Evolutionary conservation across 192 early-diverging fungal genomes (phyloP), one percentile per base, ranked within the genome.

Genomic region (Gorgonomyces haynaldii): DNA sequence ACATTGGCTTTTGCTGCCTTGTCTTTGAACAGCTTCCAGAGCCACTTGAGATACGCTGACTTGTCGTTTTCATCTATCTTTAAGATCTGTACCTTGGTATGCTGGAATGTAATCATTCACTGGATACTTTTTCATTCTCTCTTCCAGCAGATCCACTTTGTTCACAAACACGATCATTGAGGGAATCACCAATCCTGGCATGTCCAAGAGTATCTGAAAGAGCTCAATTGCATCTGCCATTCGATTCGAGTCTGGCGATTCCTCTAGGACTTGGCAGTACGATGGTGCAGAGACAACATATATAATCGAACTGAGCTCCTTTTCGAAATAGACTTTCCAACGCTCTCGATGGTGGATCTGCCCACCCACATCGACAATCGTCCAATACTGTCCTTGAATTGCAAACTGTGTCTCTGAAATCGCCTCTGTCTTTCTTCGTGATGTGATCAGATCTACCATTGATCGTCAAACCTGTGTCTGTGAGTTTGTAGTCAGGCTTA

Each of bases 161-260:
- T 74, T 74, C 46, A 74, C 35, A 30, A 74, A 74, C 10, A 74
- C 26, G 1, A 73, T 66, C 16, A 74, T 56, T 21, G 23, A 21
- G 42, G 58, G 38, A 17, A 45, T 61, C 16, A n/a, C n/a, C n/a
- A 74, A 45, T 34, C 58, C 32, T 42, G 52, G 54, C 35, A 64
- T 32, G 46, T 71, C 66, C 17, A 45, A 43, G 15, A 74, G 50
- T 10, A 17, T 30, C 35, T 65, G 49, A 53, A 74, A 74, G 7
- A 74, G 45, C 6, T 52, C 50, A 23, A 74, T 45, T 7, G 68
- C 54, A 43, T 74, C 71, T 15, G 43, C 37, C 67, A 74, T 67
- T 37, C 70, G 44, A 40, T 64, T 69, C 5, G 61, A 50, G 3
- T 53, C 40, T 16, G 52, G 25, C 37, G 66, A 63, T 46, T 72